Conservation (phyloP, 331 rosid genomes). For the Rhamnella rubrinervis region DNA sequence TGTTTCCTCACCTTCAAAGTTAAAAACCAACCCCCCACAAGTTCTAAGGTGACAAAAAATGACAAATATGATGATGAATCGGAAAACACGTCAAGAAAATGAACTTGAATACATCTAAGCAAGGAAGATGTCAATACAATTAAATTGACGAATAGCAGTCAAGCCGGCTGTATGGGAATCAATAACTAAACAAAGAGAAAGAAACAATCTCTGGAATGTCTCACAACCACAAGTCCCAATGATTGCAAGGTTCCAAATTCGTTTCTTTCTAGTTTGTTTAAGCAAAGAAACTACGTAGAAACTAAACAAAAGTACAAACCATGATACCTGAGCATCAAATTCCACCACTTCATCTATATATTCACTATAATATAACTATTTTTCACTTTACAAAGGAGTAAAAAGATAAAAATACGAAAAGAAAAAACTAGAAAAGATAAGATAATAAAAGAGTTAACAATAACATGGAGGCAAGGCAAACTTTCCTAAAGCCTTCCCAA, state of each 20-base stretch:
- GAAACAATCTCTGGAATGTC: not conserved
- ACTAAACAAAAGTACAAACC: not conserved
- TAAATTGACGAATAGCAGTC: no score
- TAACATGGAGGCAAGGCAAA: conserved; percentile 29
- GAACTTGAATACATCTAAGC: no score
- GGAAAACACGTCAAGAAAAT: no score
- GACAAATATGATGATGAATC: no score
- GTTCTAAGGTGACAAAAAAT: no score
- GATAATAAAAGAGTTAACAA: conserved; percentile 17
- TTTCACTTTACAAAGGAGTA: conserved; percentile 54
- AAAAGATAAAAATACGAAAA: conserved; percentile 22
- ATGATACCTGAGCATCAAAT: conserved; percentile 34
- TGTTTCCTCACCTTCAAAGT: no score
- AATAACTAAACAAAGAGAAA: not conserved
- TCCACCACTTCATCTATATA: conserved; percentile 51
- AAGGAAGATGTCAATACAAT: no score
- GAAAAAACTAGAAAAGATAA: conserved; percentile 20
- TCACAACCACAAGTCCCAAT: not conserved
- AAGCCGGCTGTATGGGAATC: not conserved
- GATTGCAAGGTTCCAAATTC: not conserved
- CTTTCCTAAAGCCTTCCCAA: conserved; percentile 30
- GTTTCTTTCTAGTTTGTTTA: conserved; percentile 6
- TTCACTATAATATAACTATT: conserved; percentile 43
- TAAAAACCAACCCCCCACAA: no score
- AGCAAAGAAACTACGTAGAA: not conserved